Evolutionary conservation across 1,139 yeast species (phyloP).

Genomic region (Kurtzmaniella quercitrusa): DNA sequence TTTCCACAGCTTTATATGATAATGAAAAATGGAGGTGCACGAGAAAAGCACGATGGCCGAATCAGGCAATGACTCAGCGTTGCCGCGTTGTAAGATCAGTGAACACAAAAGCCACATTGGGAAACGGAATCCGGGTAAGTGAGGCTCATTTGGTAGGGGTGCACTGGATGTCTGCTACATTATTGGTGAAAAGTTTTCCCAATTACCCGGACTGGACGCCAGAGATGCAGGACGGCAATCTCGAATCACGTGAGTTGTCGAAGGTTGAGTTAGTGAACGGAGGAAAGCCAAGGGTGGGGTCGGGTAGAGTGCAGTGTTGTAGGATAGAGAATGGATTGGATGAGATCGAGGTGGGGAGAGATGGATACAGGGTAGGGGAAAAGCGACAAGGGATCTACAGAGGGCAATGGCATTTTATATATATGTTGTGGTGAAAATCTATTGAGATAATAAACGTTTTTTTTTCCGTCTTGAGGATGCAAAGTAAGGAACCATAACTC

Average conservation of each 20-base stretch:
- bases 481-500: no score
- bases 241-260: not conserved
- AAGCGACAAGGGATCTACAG: no score
- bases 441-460: no score
- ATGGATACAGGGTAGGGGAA: no score
- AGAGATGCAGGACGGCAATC: not conserved
- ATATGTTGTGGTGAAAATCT: no score
- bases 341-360: no score
- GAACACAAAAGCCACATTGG: not conserved
- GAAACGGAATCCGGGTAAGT: constrained; percentile 5
- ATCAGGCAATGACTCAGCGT: constrained; percentile 9
- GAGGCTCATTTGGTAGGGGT: not conserved
- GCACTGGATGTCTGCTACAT: constrained; percentile 1
- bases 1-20: not conserved
- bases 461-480: no score
- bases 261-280: no score
- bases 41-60: constrained; percentile 5
- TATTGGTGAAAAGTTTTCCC: not conserved
- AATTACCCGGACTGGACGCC: not conserved
- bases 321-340: no score
- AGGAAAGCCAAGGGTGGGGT: no score
- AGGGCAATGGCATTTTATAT: no score
- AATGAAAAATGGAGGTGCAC: not conserved
- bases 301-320: no score
- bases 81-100: constrained; percentile 9